Base-by-base conservation (phyloP, 306 rosid species). In the Quillaja saponaria region DNA sequence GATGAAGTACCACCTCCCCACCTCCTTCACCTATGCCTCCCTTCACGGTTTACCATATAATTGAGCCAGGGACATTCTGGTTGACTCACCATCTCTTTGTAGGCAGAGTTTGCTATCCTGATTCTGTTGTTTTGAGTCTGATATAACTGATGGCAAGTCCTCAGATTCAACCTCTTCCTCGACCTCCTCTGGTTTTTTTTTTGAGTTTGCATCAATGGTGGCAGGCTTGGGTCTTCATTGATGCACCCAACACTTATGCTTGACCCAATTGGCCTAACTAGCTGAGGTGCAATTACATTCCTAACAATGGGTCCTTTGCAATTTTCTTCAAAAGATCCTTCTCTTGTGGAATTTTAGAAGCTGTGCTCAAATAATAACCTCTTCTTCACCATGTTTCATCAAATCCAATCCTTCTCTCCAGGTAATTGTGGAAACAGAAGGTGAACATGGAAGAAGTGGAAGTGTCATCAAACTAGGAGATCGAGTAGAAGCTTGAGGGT, bases 41-140 rank as follows among this genome's bases (percentile, higher is more conserved):
- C 83, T 15, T 71, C 76, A 33, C 72, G 13, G 13, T 53, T 55
- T 33, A 67, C 80, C 85, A 82, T 82, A 0, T 84, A 69, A 8
- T 84, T 94, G 5, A 92, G 95, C 99, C 99, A 92, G 0, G 81
- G 44, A 46, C 96, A 92, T 46, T 81, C 84, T 0, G 99, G 99
- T 56, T 92, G 96, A 6, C 99, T 96, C 58, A 92, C 87, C 88
- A 92, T 70, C 69, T 86, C 89, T 71, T 83, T 89, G 71, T 86
- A 89, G 0, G 96, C 95, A 5, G 95, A 85, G 76, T 92, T 92
- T 1, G 71, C 95, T 82, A 92, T 72, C 64, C 96, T 77, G 16
- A 92, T 79, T 49, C 55, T 80, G 86, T 92, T 81, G 61, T 81
- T n/a, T 79, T 3, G 96, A 92, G 48, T 92, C 99, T 9, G 99